These are phyloP conservation scores for Annulohypoxylon bovei DNA, from an alignment of 495 filamentous ascomycete genomes.

Conservation along the genomic window DNA sequence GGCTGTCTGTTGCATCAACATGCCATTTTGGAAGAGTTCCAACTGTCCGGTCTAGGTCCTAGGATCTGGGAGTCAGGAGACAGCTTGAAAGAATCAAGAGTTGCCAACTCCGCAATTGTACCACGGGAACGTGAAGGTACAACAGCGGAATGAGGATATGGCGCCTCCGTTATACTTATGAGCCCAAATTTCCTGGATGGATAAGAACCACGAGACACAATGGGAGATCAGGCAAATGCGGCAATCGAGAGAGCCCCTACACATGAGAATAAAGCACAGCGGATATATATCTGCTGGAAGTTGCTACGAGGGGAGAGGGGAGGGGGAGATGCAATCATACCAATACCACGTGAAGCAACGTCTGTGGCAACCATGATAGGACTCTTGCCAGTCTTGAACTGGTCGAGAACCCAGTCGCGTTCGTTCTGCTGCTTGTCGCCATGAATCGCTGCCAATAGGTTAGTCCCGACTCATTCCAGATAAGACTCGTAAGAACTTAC, in stretches of 20 bases:
- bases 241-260: slow-evolving; percentile 77
- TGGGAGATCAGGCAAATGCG: slow-evolving; percentile 82
- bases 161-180: slow-evolving; percentile 69
- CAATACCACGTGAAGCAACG: slow-evolving; percentile 98
- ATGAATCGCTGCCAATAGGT: slow-evolving; percentile 80
- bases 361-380: slow-evolving; percentile 99
- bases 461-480: slow-evolving; percentile 49
- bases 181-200: slow-evolving; percentile 81
- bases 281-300: slow-evolving; percentile 75
- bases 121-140: slow-evolving; percentile 64
- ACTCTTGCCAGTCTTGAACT: slow-evolving; percentile 97
- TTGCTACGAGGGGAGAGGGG: slow-evolving; percentile 59
- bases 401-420: slow-evolving; percentile 99
- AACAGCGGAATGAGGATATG: slow-evolving; percentile 75
- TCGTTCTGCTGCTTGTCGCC: slow-evolving; percentile 99
- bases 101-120: slow-evolving; percentile 80
- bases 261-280: slow-evolving; percentile 91
- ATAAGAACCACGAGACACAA: slow-evolving; percentile 81
- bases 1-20: slow-evolving; percentile 64
- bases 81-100: slow-evolving; percentile 71
- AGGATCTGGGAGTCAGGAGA: slow-evolving; percentile 64
- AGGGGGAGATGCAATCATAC: slow-evolving; percentile 83
- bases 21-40: slow-evolving; percentile 61
- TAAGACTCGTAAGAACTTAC: slow-evolving; percentile 64
- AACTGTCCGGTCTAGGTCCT: slow-evolving; percentile 82